Base-by-base conservation (phyloP, 805 yeast species). In the Candida endomychidarum region DNA sequence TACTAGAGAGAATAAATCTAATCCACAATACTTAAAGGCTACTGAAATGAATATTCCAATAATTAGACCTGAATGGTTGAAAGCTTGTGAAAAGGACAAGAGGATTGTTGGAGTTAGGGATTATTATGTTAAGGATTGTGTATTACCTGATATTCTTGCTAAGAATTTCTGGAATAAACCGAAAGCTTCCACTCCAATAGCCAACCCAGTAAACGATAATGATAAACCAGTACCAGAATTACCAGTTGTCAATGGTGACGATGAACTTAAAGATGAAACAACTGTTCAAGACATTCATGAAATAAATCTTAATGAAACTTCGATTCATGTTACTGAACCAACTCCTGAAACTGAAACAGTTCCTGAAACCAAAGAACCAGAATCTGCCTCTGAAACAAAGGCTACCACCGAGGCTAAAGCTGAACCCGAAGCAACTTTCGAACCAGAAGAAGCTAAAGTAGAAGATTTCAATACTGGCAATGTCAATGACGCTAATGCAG, bases 51-150 rank as follows among this genome's bases (percentile, higher is more conserved):
- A 89, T 57, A 88, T 93, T 41, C 99, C 99, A 2, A 78, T 93
- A 27, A 90, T 93, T 19, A 77, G 96, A 60, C 98, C 99, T 0
- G 97, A 93, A 59, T 93, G 98, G 98, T 69, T 93, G 42, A 83
- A 85, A 61, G 96, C 97, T 0, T 93, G 98, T 67, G 95, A 86
- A 52, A 61, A 74, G 30, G 97, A 90, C 56, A 78, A 93, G 51
- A 69, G 96, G 54, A 81, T 93, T 41, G 95, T 90, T 30, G 96
- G 98, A 19, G 99, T 93, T 11, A 75, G 95, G 54, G 88, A 87
- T 50, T 87, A 84, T 51, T 86, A 86, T 56, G 67, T 84, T 23
- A 83, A 81, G 58, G 75, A 69, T 41, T 67, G 74, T 47, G 70
- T 61, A 3, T 65, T 69, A 46, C 74, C 73, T 2, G 73, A 67